A percentile compares a stretch with the other conserved stretches of the same genome.
These are phyloP conservation scores for Podospora conica DNA, from an alignment of 495 filamentous ascomycete species.

Conservation along the genomic window DNA sequence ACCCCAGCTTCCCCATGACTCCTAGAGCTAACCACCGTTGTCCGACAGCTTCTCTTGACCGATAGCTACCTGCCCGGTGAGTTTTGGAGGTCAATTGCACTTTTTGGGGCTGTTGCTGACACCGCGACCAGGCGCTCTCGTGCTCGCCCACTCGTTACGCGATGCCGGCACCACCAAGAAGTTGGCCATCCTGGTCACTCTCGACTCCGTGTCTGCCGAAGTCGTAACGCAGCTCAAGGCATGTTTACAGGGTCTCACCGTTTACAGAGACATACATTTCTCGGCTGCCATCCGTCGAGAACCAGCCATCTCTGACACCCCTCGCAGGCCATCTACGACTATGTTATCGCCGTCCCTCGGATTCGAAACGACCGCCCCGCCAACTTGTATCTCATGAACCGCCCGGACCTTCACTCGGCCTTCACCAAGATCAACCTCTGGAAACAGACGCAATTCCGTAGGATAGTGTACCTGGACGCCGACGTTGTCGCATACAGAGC, in stretches of 20 bases:
- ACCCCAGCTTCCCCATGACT: neutral
- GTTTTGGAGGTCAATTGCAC: slow-evolving; percentile 21
- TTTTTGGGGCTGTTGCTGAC: slow-evolving; percentile 20
- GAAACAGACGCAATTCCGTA: slow-evolving; percentile 82
- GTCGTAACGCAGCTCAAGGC: slow-evolving; percentile 74
- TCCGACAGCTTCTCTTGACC: slow-evolving; percentile 71
- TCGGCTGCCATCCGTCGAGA: neutral
- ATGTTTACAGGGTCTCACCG: no score
- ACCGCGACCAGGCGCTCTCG: slow-evolving; percentile 64
- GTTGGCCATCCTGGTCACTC: slow-evolving; percentile 75
- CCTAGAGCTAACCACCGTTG: slow-evolving; percentile 23
- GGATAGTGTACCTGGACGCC: slow-evolving; percentile 87
- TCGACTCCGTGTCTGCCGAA: slow-evolving; percentile 62
- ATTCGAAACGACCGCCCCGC: slow-evolving; percentile 69
- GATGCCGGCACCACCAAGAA: slow-evolving; percentile 85
- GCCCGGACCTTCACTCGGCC: slow-evolving; percentile 78
- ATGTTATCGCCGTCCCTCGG: slow-evolving; percentile 75
- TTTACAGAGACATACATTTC: neutral
- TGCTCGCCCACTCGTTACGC: slow-evolving; percentile 89
- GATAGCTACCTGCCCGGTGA: slow-evolving; percentile 87
- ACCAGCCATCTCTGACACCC: neutral
- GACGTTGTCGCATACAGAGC: slow-evolving; percentile 82
- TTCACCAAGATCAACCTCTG: slow-evolving; percentile 97
- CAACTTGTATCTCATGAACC: slow-evolving; percentile 88
- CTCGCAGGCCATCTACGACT: slow-evolving; percentile 72